Evolutionary conservation across 371 early-diverging fungal genomes (phyloP), one percentile per base, ranked within the genome.

Genomic region (Lichtheimia ramosa): DNA sequence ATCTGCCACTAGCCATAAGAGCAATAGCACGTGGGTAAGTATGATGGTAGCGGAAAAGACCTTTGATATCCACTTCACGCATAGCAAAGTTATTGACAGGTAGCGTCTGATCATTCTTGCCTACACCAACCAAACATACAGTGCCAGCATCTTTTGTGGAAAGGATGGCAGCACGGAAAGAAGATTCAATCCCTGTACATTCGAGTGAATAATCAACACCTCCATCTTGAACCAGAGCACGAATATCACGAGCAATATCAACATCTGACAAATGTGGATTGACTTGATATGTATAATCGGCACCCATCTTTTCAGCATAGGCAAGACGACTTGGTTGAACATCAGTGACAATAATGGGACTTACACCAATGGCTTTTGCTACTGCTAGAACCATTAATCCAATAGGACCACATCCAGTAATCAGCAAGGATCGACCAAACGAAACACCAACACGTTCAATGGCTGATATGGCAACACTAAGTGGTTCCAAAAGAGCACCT

Each of bases 21-120:
- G 69, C 56, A 46, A 77, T 71, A 15, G 74, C 77, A 42, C 72
- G 71, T 51, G 77, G 77, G 34, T 74, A 77, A 16, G 77, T 77
- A 48, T 77, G 77, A 59, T 77, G 77, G 41, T 65, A 69, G 34
- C 74, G 60, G 61, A 74, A 77, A 6, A 74, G 54, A 46, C 77
- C 77, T 23, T 67, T 54, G 41, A 77, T 74, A 24, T 77, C 74
- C 2, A 77, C 77, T 62, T 77, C 77, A 16, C 74, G 68, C 74
- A 72, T 77, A 13, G 77, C 77, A 74, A 77, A 74, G 57, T 72
- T 74, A 49, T 77, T 74, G 46, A 77, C 77, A 13, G 77, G 77
- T 20, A 77, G 56, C 0, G 64, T 62, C 51, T 74, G 74, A 23
- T 77, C 74, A 21, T 74, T 77, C 64, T 77, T 74, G 48, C 77